Base-by-base conservation (phyloP, 2,329 filamentous ascomycete genomes). In the Xylaria hypoxylon region DNA sequence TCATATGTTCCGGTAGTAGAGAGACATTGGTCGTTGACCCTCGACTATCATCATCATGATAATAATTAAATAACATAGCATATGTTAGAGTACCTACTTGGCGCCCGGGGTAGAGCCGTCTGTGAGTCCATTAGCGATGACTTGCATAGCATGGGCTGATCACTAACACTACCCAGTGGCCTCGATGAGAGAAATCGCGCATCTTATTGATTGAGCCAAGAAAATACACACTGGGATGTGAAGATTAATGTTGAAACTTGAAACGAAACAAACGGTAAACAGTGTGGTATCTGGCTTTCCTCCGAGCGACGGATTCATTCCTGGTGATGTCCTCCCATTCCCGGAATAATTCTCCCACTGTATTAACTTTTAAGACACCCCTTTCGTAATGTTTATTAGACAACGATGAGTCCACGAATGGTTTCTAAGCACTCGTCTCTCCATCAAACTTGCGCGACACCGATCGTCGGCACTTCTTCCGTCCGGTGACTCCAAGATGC, bases 251-350 rank as follows among this genome's bases (percentile, higher is more conserved):
- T 38, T 52, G 56, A 64, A 59, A 57, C 64, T 52, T 33, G 55
- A 67, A 67, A 67, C 64, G 56, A 64, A 67, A 60, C 50, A 19
- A 44, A 50, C 48, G 17, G 51, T 17, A 38, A 47, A 45, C 47
- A 53, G 42, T 24, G 35, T 11, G 10, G 38, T 15, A 51, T 3
- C 45, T 38, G 22, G 33, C 17, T 51, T 31, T 52, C 17, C 40
- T 35, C 22, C 7, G 10, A 24, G n/a, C n/a, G 35, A 15, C 15
- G 31, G 31, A 61, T 56, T 6, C 19, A 15, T 22, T 38, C 28
- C 31, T 19, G 35, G n/a, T 22, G 22, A 45, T 24, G 6, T 13
- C n/a, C 38, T 35, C 28, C 42, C 28, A 56, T 56, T 55, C 24
- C 40, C n/a, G 50, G 50, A 45, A 56, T 26, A 55, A 55, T 55